Evolutionary conservation across 805 yeast genomes (phyloP).

Genomic region (Metschnikowia dekortorum): DNA sequence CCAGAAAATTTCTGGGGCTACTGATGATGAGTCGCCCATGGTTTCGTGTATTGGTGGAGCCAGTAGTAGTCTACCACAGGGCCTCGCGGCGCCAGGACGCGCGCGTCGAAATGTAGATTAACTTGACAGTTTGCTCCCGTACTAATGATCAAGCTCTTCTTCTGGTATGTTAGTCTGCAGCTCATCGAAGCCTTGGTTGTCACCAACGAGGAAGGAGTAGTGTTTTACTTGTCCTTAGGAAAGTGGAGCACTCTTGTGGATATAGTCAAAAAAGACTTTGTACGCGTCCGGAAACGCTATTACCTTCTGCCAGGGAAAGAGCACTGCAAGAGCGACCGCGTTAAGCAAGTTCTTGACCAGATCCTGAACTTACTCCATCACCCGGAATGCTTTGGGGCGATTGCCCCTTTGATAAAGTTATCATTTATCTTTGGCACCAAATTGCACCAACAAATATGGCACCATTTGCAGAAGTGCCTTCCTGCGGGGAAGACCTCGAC

Average conservation of each 20-base stretch:
- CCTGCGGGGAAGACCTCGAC: constrained; percentile 25
- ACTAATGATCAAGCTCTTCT: constrained; percentile 6
- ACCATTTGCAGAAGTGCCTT: constrained; percentile 20
- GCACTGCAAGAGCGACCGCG: background rate
- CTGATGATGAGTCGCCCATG: background rate
- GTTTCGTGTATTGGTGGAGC: no score
- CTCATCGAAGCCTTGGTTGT: constrained; percentile 12
- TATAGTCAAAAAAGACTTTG: constrained; percentile 11
- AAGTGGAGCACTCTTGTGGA: constrained; percentile 14
- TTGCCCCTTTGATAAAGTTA: constrained; percentile 19
- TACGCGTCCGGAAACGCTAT: background rate
- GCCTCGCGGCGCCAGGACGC: background rate
- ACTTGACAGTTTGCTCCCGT: background rate
- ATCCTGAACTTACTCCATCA: constrained; percentile 6
- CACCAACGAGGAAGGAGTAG: constrained; percentile 8
- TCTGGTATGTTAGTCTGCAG: constrained; percentile 14
- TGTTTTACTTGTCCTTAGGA: constrained; percentile 14
- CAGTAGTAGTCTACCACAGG: no score
- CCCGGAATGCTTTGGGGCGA: constrained; percentile 3
- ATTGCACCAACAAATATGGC: constrained; percentile 39
- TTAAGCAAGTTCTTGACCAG: background rate
- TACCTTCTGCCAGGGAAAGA: constrained; percentile 9
- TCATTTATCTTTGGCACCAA: constrained; percentile 33
- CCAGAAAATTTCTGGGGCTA: no score
- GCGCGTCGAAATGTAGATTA: background rate